Evolutionary conservation across 352 stramenopile genomes (phyloP), one percentile per base, ranked within the genome.

Genomic region (Globisporangium irregulare): DNA sequence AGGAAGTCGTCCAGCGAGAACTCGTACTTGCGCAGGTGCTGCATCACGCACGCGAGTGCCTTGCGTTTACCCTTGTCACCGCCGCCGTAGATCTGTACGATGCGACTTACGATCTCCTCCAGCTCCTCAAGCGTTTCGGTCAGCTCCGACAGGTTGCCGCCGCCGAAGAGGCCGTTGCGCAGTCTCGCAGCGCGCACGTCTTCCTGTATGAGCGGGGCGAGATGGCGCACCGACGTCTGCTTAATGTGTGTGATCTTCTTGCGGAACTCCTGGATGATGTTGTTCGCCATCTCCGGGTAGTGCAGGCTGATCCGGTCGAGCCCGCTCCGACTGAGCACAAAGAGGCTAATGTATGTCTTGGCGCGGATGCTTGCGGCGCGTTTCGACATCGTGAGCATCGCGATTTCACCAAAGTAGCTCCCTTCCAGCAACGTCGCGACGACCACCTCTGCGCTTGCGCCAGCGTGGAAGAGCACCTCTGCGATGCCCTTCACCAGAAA

Each of bases 171-270:
- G 0, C 73, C 73, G 12, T 69, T 80, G 14, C 73, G 80, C 38
- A 76, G 8, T 46, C 79, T 25, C 73, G 69, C 69, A 54, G 76
- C 69, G 63, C 73, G 25, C 54, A 88, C 41, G 68, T 89, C 77
- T 32, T 81, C 71, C 18, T 82, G 68, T 4, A 81, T 79, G 29
- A 79, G 46, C n/a, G 74, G 70, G n/a, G 60, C 66, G 24, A 81
- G 64, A 20, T 79, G 67, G 1, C 68, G 62, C 46, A 72, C 62
- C 9, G 79, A 76, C 10, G 72, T 77, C 51, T 83, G 77, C 60
- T 94, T 92, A 72, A 94, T 94, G 63, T 90, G 68, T 1, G 75
- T 90, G 64, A 94, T 90, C 63, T 94, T 94, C 67, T 90, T 90
- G 54, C 75, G 82, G 67, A 94, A 93, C 51, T 93, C 86, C 22